A percentile compares a stretch with the other conserved stretches of the same genome.
phyloP scores from a whole-genome alignment of 164 flowering plant genomes.

The Tetrastigma voinierianum region DNA sequence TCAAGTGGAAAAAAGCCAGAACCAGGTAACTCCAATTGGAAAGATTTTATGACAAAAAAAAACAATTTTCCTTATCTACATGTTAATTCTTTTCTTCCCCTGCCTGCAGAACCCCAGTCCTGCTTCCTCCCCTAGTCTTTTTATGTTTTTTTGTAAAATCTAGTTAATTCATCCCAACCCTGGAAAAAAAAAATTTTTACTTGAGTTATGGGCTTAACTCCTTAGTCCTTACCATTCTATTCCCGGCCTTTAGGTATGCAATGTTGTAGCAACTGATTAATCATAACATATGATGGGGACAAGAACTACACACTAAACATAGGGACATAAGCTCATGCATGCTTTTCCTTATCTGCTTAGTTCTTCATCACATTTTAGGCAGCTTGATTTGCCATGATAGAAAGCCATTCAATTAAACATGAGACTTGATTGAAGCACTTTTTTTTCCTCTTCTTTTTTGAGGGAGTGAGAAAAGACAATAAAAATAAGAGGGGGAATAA shows the following conservation, averaged over 20 bases:
- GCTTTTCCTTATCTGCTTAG: background rate
- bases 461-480: background rate
- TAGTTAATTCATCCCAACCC: background rate
- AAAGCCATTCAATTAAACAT: background rate
- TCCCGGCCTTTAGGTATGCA: background rate
- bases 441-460: too few species aligned
- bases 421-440: background rate
- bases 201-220: background rate
- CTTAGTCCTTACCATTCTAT: too few species aligned
- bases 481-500: conserved; percentile 4
- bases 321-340: background rate
- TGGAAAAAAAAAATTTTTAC: background rate
- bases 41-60: too few species aligned
- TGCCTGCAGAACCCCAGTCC: too few species aligned
- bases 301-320: background rate
- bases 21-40: background rate
- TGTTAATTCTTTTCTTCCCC: too few species aligned
- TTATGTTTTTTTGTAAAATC: background rate
- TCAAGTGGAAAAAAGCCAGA: background rate
- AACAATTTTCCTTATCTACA: too few species aligned
- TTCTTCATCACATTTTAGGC: background rate
- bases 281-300: background rate
- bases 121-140: background rate
- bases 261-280: background rate
- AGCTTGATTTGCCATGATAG: background rate